These are phyloP conservation scores for Malassezia vespertilionis DNA, from an alignment of 1,284 basidiomycete species.

Conservation along the genomic window DNA sequence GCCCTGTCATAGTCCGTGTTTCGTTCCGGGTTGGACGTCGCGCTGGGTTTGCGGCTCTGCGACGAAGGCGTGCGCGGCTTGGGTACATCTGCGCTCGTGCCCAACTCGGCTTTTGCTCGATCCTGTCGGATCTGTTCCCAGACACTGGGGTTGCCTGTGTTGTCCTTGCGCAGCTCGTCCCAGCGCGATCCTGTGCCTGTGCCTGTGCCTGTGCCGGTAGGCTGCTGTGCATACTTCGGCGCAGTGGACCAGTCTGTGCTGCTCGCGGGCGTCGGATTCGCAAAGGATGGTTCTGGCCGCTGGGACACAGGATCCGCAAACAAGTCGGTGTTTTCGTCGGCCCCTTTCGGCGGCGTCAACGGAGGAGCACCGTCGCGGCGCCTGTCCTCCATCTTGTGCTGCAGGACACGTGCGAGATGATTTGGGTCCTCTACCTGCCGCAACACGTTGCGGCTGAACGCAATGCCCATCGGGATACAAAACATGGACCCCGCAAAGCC, in stretches of 20 bases:
- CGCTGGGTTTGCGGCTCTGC: background rate
- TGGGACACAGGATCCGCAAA: too few species aligned
- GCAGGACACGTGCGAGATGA: constrained; percentile 11
- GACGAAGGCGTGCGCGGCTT: too few species aligned
- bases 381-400: constrained; percentile 13
- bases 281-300: too few species aligned
- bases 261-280: constrained; percentile 1
- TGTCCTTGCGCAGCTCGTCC: constrained; percentile 14
- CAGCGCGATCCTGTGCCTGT: constrained; percentile 5
- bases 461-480: constrained; percentile 12
- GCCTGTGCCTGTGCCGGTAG: background rate
- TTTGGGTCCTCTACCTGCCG: constrained; percentile 12
- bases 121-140: constrained; percentile 17
- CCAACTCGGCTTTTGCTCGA: background rate
- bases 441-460: constrained; percentile 7
- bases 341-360: background rate
- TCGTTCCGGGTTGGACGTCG: background rate
- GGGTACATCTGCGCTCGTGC: too few species aligned
- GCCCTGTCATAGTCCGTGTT: constrained; percentile 10
- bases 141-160: constrained; percentile 4
- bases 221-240: background rate
- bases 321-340: too few species aligned
- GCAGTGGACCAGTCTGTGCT: constrained; percentile 9
- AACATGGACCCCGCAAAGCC: constrained; percentile 13
- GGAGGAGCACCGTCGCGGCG: background rate